Evolutionary conservation across 495 filamentous ascomycete species (phyloP).

Genomic region (Aspergillus olivimuriae): DNA sequence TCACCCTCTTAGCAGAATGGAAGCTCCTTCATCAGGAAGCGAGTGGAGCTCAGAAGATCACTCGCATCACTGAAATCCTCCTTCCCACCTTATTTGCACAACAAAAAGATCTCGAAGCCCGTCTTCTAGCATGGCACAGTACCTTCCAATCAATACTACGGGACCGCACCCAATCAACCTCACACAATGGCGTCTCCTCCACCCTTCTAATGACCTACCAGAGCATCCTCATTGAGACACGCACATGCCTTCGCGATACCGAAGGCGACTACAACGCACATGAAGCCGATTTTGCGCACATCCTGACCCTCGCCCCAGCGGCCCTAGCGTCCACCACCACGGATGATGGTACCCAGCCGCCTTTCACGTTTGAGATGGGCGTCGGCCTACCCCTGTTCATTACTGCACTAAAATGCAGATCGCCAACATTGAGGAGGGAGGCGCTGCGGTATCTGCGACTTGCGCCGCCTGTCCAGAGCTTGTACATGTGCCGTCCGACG

Average conservation of each 20-base stretch:
- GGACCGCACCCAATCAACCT: neutral
- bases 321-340: slow-evolving; percentile 8
- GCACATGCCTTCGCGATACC: slow-evolving; percentile 3
- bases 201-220: neutral
- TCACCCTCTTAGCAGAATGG: slow-evolving; percentile 4
- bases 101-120: neutral
- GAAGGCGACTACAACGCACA: slow-evolving; percentile 17
- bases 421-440: slow-evolving; percentile 17
- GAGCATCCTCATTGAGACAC: neutral
- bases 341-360: slow-evolving; percentile 21
- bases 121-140: neutral
- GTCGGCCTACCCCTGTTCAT: slow-evolving; percentile 21
- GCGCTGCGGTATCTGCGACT: slow-evolving; percentile 19
- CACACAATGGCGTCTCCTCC: neutral
- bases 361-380: slow-evolving; percentile 26
- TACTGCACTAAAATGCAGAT: slow-evolving; percentile 23
- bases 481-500: slow-evolving; percentile 14
- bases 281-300: slow-evolving; percentile 16
- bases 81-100: neutral
- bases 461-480: slow-evolving; percentile 20
- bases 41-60: too few relatives aligned
- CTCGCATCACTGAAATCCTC: neutral
- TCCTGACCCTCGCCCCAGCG: slow-evolving; percentile 20
- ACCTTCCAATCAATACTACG: neutral
- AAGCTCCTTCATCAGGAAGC: slow-evolving; percentile 3